Base-by-base conservation (phyloP, 805 yeast genomes). In the Kregervanrija fluxuum region DNA sequence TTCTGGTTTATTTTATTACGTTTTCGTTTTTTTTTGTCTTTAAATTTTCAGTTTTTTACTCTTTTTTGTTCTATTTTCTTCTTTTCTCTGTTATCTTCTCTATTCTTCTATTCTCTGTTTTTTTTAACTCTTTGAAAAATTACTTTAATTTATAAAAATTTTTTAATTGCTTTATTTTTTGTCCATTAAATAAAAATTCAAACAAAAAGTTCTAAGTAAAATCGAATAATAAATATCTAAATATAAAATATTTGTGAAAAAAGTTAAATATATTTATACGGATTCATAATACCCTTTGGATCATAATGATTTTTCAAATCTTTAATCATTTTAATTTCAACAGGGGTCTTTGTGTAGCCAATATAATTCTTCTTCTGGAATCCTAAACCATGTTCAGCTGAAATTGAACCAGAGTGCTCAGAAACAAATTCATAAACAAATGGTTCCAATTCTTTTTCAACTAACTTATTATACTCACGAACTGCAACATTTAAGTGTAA, bases 311-410 rank as follows among this genome's bases (percentile, higher is more conserved):
- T 54, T 68, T 91, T 93, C 54, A 93, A 66, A 35, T 79, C 79
- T 61, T 81, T 82, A 75, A 93, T 90, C 68, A 89, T 62, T 35
- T 69, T 60, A 48, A 93, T 77, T 62, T 88, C 90, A 42, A 69
- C 68, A 11, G 74, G 80, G 51, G 78, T 77, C 71, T 90, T 93
- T 42, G 95, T 76, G 69, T 91, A 93, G 9, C 82, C 82, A 53
- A 91, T 75, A 62, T 85, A 93, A 59, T 86, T 85, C 55, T 84
- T 88, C 82, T 93, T 93, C 59, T 91, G 97, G 77, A 93, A 87
- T 0, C 99, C 99, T 46, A 93, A 73, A 12, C 99, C 99, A 63
- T 93, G 99, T 65, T 93, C 99, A 28, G 99, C 99, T 47, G 95
- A 84, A 43, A 93, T 83, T 1, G 98, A 90, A 16, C 99, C 99